Evolutionary conservation across 345 rosid species (phyloP).

Genomic region (Pugionium cornutum): DNA sequence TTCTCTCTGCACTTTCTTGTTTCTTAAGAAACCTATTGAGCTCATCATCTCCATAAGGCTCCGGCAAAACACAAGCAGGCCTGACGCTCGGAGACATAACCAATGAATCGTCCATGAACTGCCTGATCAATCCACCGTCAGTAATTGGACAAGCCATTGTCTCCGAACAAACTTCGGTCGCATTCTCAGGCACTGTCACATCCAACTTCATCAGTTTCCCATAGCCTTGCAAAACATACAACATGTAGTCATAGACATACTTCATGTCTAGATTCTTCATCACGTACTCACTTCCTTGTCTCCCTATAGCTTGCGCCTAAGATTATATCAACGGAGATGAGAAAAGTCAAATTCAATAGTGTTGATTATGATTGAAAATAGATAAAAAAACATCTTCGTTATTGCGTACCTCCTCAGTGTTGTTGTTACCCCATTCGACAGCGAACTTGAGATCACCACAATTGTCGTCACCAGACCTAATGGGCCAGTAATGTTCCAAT

Average conservation of each 20-base stretch:
- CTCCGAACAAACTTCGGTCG: no score
- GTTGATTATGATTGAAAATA: no score
- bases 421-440: conserved; percentile 57
- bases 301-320: conserved; percentile 36
- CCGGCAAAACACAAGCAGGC: conserved; percentile 47
- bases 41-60: conserved; percentile 37
- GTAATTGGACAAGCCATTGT: background rate
- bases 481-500: conserved; percentile 55
- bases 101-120: conserved; percentile 47
- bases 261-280: conserved; percentile 45
- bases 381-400: no score
- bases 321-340: no score
- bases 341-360: no score
- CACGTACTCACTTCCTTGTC: conserved; percentile 40
- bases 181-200: no score
- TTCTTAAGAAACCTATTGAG: conserved; percentile 35
- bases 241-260: conserved; percentile 50
- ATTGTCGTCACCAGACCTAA: conserved; percentile 32
- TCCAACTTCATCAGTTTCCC: no score
- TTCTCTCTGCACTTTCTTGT: conserved; percentile 36
- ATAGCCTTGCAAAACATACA: no score
- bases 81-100: conserved; percentile 42
- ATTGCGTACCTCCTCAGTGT: conserved; percentile 38
- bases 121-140: conserved; percentile 36
- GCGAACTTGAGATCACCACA: conserved; percentile 52